Conservation (phyloP, 305 asterid species). For the Rubia balearica region DNA sequence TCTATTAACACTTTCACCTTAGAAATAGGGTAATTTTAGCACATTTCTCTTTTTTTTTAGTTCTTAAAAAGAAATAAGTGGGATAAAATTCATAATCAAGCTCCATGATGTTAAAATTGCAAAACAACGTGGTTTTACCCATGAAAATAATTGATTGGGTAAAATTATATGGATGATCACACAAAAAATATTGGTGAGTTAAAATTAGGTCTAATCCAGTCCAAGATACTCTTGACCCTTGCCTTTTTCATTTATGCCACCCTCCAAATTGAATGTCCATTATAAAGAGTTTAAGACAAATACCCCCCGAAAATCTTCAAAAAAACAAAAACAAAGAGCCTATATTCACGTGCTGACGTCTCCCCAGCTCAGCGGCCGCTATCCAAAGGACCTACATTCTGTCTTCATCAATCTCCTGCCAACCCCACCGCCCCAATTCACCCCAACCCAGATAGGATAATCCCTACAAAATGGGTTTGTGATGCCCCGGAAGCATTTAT, state of each 20-base stretch:
- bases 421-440: conserved; percentile 5
- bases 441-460: neutral
- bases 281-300: too few species aligned
- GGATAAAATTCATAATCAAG: too few species aligned
- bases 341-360: conserved; percentile 11
- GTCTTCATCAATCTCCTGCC: conserved; percentile 1
- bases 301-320: neutral
- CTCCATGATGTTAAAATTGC: too few species aligned
- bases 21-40: too few species aligned
- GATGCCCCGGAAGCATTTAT: neutral
- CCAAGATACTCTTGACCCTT: neutral
- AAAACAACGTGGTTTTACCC: too few species aligned
- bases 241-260: neutral
- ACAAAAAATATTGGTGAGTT: too few species aligned
- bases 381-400: conserved; percentile 6
- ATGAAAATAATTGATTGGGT: too few species aligned
- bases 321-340: neutral
- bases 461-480: neutral
- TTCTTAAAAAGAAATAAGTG: too few species aligned
- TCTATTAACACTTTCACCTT: too few species aligned
- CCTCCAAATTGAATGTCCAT: neutral
- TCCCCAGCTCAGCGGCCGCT: conserved; percentile 16
- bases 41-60: too few species aligned
- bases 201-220: conserved; percentile 4
- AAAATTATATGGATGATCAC: too few species aligned